A percentile compares a stretch with the other conserved stretches of the same genome.
These are phyloP conservation scores for Aspergillus tamarii DNA, from an alignment of 2,329 filamentous ascomycete genomes.

Conservation along the genomic window DNA sequence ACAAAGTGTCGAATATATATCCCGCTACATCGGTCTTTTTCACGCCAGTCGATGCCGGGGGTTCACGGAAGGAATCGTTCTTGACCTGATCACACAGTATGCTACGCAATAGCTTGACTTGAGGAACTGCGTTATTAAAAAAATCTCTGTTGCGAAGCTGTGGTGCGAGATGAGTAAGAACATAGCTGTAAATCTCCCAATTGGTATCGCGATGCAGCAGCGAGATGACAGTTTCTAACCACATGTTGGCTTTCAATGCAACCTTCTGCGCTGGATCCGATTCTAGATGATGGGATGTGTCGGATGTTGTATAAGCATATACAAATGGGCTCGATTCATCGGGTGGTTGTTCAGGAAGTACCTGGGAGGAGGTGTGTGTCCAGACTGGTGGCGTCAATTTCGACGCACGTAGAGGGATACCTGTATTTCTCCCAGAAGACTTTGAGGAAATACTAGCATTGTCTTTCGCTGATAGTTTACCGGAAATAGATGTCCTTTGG, in stretches of 20 bases:
- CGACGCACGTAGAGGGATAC: slow-evolving; percentile 35
- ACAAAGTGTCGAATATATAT: slow-evolving; percentile 83
- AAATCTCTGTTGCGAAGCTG: slow-evolving; percentile 89
- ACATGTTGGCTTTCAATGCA: slow-evolving; percentile 64
- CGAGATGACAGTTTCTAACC: slow-evolving; percentile 77
- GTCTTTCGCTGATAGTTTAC: slow-evolving; percentile 37
- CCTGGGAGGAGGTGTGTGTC: slow-evolving; percentile 59
- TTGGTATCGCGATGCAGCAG: slow-evolving; percentile 75
- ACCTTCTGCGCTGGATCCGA: slow-evolving; percentile 37
- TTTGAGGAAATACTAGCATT: slow-evolving; percentile 33
- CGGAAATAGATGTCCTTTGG: slow-evolving; percentile 26
- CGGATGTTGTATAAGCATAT: slow-evolving; percentile 51
- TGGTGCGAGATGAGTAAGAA: slow-evolving; percentile 80
- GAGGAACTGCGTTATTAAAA: slow-evolving; percentile 72
- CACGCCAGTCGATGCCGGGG: slow-evolving; percentile 75
- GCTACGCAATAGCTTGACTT: slow-evolving; percentile 75
- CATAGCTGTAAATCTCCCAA: slow-evolving; percentile 93
- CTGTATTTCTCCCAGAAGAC: slow-evolving; percentile 36
- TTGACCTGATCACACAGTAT: slow-evolving; percentile 83
- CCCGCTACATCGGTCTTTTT: slow-evolving; percentile 87
- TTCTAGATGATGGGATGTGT: slow-evolving; percentile 33
- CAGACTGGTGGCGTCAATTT: slow-evolving; percentile 54
- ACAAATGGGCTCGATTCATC: slow-evolving; percentile 53
- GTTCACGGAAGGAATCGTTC: slow-evolving; percentile 76
- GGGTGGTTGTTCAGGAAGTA: slow-evolving; percentile 58